Evolutionary conservation across 306 rosid genomes (phyloP).

Genomic region (Crataegus laevigata): DNA sequence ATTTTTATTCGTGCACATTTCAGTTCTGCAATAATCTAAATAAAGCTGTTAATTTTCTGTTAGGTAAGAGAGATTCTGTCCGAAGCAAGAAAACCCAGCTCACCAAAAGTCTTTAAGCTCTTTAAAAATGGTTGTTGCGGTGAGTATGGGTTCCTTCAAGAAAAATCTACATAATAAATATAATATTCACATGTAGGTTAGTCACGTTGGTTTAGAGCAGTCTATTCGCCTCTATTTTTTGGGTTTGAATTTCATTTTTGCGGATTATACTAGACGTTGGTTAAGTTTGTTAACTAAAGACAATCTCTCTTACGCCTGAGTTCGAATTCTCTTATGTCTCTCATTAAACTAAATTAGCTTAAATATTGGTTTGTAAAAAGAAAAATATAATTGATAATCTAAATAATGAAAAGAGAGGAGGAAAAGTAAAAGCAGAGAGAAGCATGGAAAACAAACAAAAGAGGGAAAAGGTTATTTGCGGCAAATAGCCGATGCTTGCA

Average conservation of each 20-base stretch:
- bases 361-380: background rate
- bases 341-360: too few relatives aligned
- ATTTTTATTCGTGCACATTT: background rate
- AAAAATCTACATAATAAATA: too few relatives aligned
- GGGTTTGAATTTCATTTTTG: too few relatives aligned
- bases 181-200: too few relatives aligned
- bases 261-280: too few relatives aligned
- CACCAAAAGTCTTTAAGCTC: background rate
- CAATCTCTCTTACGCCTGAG: too few relatives aligned
- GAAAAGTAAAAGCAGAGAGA: background rate
- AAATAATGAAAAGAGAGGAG: background rate
- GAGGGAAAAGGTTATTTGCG: constrained; percentile 32
- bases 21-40: background rate
- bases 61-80: background rate
- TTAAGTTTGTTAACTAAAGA: too few relatives aligned
- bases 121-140: background rate
- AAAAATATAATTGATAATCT: too few relatives aligned
- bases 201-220: too few relatives aligned
- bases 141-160: background rate
- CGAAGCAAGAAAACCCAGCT: constrained; percentile 3
- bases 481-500: constrained; percentile 48
- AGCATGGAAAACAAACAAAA: background rate
- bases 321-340: too few relatives aligned
- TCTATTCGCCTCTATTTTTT: too few relatives aligned
- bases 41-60: background rate